phyloP scores from a whole-genome alignment of 2,329 filamentous ascomycete genomes.

The Colletotrichum lentis region DNA sequence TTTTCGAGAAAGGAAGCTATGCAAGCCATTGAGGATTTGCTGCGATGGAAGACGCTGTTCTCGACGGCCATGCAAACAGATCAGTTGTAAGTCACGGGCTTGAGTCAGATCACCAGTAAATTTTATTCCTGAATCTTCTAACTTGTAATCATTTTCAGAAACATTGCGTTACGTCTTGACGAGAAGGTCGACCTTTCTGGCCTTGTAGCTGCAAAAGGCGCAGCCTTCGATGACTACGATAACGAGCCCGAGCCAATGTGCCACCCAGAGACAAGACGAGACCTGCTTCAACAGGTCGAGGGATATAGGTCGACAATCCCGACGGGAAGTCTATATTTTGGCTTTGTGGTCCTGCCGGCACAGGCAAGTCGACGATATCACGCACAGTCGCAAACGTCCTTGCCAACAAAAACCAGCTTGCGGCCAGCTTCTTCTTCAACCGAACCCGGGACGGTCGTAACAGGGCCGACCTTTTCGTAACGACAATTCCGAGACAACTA shows the following conservation, averaged over 20 bases:
- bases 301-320: slow-evolving; percentile 41
- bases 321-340: slow-evolving; percentile 43
- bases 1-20: background rate
- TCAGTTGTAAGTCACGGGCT: background rate
- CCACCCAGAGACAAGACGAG: slow-evolving; percentile 41
- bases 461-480: background rate
- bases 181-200: slow-evolving; percentile 8
- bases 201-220: slow-evolving; percentile 30
- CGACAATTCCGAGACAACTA: slow-evolving; percentile 6
- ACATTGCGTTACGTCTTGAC: background rate
- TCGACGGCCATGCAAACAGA: background rate
- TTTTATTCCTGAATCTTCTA: background rate
- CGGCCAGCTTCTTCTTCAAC: slow-evolving; percentile 41
- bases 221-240: slow-evolving; percentile 43
- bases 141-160: background rate
- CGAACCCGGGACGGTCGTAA: background rate
- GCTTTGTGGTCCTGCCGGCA: slow-evolving; percentile 49
- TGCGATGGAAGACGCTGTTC: background rate
- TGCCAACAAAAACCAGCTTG: slow-evolving; percentile 23
- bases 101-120: background rate
- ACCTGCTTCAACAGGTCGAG: slow-evolving; percentile 42
- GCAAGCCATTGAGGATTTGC: background rate
- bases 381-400: slow-evolving; percentile 43
- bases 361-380: slow-evolving; percentile 49
- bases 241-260: slow-evolving; percentile 44